Conservation (phyloP, 768 basidiomycete genomes). For the Megacollybia marginata region DNA sequence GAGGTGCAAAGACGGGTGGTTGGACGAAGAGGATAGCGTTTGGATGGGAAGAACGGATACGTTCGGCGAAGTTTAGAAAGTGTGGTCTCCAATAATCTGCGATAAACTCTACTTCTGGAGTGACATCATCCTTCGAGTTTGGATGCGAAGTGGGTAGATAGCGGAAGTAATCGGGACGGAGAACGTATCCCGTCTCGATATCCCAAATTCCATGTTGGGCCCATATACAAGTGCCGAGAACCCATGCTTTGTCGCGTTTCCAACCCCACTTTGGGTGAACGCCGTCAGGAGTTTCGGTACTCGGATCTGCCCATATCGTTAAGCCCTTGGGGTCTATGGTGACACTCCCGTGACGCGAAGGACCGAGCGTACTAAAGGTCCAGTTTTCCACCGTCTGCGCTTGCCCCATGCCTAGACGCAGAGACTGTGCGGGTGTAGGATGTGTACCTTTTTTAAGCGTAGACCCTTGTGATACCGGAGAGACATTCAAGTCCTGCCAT, state of each 20-base stretch:
- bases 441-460: constrained; percentile 80
- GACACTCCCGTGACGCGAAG: constrained; percentile 62
- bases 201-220: constrained; percentile 91
- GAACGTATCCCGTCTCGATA: constrained; percentile 52
- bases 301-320: constrained; percentile 69
- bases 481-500: constrained; percentile 58
- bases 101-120: constrained; percentile 57
- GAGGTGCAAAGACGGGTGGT: constrained; percentile 81
- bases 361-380: constrained; percentile 75
- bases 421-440: constrained; percentile 78
- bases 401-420: constrained; percentile 85
- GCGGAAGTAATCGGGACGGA: constrained; percentile 73
- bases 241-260: constrained; percentile 65
- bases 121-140: neutral
- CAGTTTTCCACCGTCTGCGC: constrained; percentile 77
- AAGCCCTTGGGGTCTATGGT: constrained; percentile 80
- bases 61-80: constrained; percentile 43
- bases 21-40: constrained; percentile 87
- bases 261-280: constrained; percentile 74
- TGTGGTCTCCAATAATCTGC: constrained; percentile 77
- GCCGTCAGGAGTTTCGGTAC: constrained; percentile 36
- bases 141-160: constrained; percentile 24
- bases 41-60: constrained; percentile 64
- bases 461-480: constrained; percentile 61
- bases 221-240: constrained; percentile 78